These are phyloP conservation scores for Neopestalotiopsis sp. DNA, from an alignment of 2,329 filamentous ascomycete genomes.

Conservation along the genomic window DNA sequence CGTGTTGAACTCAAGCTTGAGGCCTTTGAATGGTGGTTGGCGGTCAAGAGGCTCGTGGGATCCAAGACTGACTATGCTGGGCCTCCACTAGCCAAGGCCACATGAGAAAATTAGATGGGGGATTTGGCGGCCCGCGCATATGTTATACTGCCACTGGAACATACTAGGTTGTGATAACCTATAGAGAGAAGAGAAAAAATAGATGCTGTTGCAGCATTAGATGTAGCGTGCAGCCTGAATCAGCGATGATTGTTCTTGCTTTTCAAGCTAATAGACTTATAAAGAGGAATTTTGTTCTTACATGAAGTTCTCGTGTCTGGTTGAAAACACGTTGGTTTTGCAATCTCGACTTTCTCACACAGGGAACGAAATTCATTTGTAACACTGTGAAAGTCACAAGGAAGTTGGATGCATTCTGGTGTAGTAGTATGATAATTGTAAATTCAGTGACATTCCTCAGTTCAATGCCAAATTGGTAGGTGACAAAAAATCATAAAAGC, in stretches of 20 bases:
- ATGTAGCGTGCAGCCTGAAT: conserved; percentile 4
- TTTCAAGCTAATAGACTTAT: not conserved
- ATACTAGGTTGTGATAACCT: not conserved
- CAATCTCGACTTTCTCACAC: too few species aligned
- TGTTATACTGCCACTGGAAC: not conserved
- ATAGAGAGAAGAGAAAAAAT: conserved; percentile 7
- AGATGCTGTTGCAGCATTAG: conserved; percentile 1
- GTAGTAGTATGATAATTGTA: not conserved
- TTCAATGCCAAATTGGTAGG: not conserved
- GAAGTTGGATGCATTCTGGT: not conserved
- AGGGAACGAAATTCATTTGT: too few species aligned
- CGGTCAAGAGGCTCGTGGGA: conserved; percentile 55
- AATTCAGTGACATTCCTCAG: not conserved
- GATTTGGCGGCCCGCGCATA: not conserved
- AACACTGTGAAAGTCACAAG: not conserved
- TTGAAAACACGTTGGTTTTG: too few species aligned
- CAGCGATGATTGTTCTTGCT: not conserved
- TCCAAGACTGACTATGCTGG: conserved; percentile 26
- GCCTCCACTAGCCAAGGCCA: not conserved
- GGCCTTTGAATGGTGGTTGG: conserved; percentile 67
- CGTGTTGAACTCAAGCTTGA: conserved; percentile 68
- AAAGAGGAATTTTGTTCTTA: not conserved
- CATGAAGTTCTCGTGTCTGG: not conserved
- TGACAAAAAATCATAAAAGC: conserved; percentile 1
- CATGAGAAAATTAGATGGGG: not conserved